Evolutionary conservation across 139 green algal species (phyloP).

Genomic region (Chlorella sp.): DNA sequence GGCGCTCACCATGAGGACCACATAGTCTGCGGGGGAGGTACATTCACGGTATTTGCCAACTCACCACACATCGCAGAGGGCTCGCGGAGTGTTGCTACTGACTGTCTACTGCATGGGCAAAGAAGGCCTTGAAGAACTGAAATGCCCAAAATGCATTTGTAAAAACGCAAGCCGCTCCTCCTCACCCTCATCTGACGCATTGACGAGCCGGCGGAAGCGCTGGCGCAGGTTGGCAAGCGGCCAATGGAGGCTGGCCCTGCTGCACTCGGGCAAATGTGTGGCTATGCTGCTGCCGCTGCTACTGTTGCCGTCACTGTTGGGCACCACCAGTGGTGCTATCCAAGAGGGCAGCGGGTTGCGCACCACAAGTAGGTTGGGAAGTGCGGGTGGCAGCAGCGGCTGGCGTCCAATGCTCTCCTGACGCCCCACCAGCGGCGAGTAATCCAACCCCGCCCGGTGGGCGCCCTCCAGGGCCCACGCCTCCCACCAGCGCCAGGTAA

Average conservation of each 20-base stretch:
- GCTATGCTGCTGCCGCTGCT: too few species aligned
- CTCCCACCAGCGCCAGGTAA: background rate
- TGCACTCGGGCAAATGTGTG: background rate
- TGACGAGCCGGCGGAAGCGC: background rate
- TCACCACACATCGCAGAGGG: too few species aligned
- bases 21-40: background rate
- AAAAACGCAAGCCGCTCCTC: too few species aligned
- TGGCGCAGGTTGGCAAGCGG: background rate
- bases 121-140: too few species aligned
- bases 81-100: too few species aligned
- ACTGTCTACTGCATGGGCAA: too few species aligned
- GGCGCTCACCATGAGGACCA: background rate
- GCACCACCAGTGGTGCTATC: background rate
- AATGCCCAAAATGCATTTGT: too few species aligned
- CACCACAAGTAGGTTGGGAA: background rate
- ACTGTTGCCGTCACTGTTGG: too few species aligned
- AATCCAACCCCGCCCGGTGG: background rate
- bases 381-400: background rate
- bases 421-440: background rate
- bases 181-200: background rate
- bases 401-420: background rate
- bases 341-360: background rate
- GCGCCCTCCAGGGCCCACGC: background rate
- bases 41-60: background rate
- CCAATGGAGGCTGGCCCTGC: background rate